Evolutionary conservation across 305 asterid genomes (phyloP), one percentile per base, ranked within the genome.

Genomic region (Fraxinus greggii): DNA sequence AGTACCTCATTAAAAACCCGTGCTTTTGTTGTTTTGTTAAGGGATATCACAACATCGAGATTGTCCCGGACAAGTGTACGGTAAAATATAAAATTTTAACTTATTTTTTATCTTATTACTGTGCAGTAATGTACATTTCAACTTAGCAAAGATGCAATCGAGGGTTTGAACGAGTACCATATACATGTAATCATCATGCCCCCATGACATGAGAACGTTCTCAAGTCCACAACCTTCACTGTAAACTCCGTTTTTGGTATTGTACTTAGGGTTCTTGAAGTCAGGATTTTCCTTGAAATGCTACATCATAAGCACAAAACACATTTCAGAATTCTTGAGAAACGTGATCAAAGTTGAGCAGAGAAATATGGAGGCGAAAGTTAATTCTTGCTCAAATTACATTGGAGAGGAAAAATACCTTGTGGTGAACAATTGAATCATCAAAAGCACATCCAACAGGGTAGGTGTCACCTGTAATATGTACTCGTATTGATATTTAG

Each of bases 401-500:
- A 15, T 48, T 48, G 59, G 19, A 4, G 21, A 48, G 59, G 7
- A 19, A 40, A 72, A 61, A 21, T 7, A 90, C 93, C 93, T 91
- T 82, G 21, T 79, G 80, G 77, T 86, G 91, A 84, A 91, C 88
- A 76, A 78, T 85, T 15, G 91, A 87, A 54, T 85, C 90, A 83
- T 91, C 90, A 72, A 90, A 91, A 67, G 89, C 90, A 21, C 93
- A 91, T 3, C 95, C 95, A 29, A 91, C 83, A 70, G 92, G 92
- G 33, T 88, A 90, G 8, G 91, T 90, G 72, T 89, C 89, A 56
- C 93, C 93, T 54, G 10, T 1, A 54, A n/a, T n/a, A n/a, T 54
- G 24, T 85, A 75, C 45, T 26, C 56, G 6, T 19, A 21, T 19
- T 21, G 32, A 40, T 8, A 63, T 9, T 63, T 63, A 63, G 33